phyloP scores from a whole-genome alignment of 2,329 filamentous ascomycete species.

The Lasiodiplodia theobromae region DNA sequence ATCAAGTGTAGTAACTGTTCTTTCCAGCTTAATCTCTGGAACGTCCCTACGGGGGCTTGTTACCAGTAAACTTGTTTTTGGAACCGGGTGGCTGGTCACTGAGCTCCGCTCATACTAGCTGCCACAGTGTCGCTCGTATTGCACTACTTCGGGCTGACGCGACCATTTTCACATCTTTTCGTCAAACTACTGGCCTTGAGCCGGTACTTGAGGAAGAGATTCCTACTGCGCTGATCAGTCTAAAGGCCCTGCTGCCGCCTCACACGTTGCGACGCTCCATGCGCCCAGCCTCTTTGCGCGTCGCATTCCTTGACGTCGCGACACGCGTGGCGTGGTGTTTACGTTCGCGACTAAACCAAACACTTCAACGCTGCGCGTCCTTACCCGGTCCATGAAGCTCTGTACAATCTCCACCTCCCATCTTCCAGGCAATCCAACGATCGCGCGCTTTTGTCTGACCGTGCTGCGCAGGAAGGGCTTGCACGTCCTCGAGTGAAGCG shows the following conservation, averaged over 20 bases:
- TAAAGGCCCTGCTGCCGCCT: background rate
- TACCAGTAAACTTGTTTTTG: background rate
- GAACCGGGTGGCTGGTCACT: background rate
- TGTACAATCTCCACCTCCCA: background rate
- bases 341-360: background rate
- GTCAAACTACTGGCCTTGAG: background rate
- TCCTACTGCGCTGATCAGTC: background rate
- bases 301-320: background rate
- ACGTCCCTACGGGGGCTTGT: background rate
- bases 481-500: background rate
- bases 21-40: background rate
- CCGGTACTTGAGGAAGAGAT: constrained; percentile 4
- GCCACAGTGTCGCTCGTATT: constrained; percentile 8
- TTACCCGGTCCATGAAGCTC: background rate
- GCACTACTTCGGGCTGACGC: constrained; percentile 9
- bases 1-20: constrained; percentile 5
- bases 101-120: background rate
- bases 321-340: background rate
- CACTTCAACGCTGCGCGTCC: background rate
- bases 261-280: background rate
- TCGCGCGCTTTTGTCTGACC: background rate
- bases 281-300: background rate
- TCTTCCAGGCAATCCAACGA: background rate
- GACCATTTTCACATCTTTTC: background rate
- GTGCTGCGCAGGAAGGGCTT: background rate